Base-by-base conservation (phyloP, 345 rosid species). In the Kernera saxatilis region DNA sequence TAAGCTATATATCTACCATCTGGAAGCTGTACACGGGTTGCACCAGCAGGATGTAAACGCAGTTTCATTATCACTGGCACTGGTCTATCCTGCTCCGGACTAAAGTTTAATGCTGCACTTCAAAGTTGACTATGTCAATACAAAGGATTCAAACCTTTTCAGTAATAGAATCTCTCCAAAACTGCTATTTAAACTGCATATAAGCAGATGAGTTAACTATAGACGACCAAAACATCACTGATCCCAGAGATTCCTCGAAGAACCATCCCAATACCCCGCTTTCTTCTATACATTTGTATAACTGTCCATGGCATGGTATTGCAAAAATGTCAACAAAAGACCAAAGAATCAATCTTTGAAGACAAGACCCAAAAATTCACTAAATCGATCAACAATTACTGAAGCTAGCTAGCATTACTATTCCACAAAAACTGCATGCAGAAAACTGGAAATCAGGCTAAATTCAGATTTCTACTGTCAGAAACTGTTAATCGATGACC, bases 1-100 rank as follows among this genome's bases (percentile, higher is more conserved):
- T 88, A 93, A 77, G 97, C 98, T 64, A 88, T 64, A 54, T 77
- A 79, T 80, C 98, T 85, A 43, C 96, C 98, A 82, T 93, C 97
- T 4, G 97, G 97, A 80, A 93, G 96, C 76, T 72, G 75, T 52
- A 90, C 63, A 17, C 84, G 85, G 19, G 63, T 70, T 23, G 94
- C 98, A 62, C 68, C 44, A 7, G 93, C 82, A 76, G 89, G 93
- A 82, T 93, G 93, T 61, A 79, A 21, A 14, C 82, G 80, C 81
- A 90, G 76, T 77, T 80, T 85, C 50, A 0, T 64, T 18, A 72
- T 45, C 84, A 81, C 80, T 1, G 64, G 55, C 45, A 73, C 70
- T 44, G 74, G 46, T 45, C 72, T 79, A 58, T 81, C 78, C 2
- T 71, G 21, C 74, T 78, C 70, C 8, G 71, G 62, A 41, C 83